Evolutionary conservation across 257 asterid species (phyloP), one percentile per base, ranked within the genome.

Genomic region (Dorcoceras hygrometricum): DNA sequence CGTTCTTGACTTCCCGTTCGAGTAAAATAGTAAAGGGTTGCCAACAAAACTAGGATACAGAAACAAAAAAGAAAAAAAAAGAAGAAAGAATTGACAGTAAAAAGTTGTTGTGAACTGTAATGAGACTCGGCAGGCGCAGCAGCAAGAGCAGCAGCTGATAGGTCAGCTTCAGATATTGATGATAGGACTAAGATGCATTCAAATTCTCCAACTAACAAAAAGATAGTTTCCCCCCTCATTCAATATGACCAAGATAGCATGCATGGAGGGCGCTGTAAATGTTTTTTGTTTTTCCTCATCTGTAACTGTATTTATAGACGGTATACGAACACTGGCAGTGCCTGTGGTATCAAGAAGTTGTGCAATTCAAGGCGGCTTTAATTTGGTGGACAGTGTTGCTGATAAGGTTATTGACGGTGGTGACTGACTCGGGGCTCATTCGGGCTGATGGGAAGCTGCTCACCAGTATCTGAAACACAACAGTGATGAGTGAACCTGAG

Each of bases 341-440:
- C 36, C 23, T 24, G 39, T 43, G 19, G 27, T 58, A 57, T 81
- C 87, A 79, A 1, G 88, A 83, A 56, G 82, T 46, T 11, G 66
- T 67, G 89, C 85, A 82, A 72, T 79, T 86, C 85, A 94, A 77
- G 76, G 99, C 95, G 16, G 93, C 77, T 79, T 90, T 94, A 65
- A 94, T 94, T 71, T 90, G 98, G 62, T 85, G 95, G 71, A 94
- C 87, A 3, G 96, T 94, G 81, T 70, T 81, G 31, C 87, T 68
- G 70, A 94, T 78, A 29, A 90, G 96, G 84, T 78, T 84, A 67
- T 82, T 94, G 36, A 94, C 91, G 4, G 99, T 90, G 70, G 82
- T 79, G 39, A 94, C 96, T 6, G 96, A 88, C 67, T 90, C 98
- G 0, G 83, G 97, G 73, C 89, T 90, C 81, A 94, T 84, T 68